Conservation (phyloP, 2,329 filamentous ascomycete genomes). For the Knufia petricola region DNA sequence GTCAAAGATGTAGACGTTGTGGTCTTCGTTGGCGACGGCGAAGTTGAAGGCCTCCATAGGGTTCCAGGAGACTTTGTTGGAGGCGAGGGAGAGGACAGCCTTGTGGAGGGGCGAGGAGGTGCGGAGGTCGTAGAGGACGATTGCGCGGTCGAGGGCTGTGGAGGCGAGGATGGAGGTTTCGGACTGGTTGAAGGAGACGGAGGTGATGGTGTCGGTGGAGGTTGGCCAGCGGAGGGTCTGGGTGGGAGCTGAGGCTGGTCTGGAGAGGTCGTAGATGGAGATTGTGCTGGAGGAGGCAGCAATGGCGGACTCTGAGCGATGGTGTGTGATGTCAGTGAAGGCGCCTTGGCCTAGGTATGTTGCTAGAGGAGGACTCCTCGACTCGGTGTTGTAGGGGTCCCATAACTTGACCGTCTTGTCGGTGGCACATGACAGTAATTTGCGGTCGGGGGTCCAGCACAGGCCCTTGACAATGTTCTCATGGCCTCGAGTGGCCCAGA, state of each 20-base stretch:
- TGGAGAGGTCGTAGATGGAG: constrained; percentile 78
- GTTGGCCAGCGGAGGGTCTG: constrained; percentile 83
- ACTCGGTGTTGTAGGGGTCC: constrained; percentile 70
- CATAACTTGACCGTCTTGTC: constrained; percentile 85
- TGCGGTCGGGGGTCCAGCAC: constrained; percentile 77
- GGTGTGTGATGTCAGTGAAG: constrained; percentile 76
- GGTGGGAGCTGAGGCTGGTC: constrained; percentile 64
- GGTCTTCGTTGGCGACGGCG: constrained; percentile 86
- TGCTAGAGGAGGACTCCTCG: constrained; percentile 60
- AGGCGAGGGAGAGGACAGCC: constrained; percentile 69
- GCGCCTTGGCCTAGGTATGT: constrained; percentile 77
- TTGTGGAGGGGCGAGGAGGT: constrained; percentile 76
- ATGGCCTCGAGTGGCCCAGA: constrained; percentile 73
- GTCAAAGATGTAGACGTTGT: constrained; percentile 88
- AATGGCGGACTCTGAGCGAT: constrained; percentile 68
- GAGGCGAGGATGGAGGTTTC: constrained; percentile 87
- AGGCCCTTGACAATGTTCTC: constrained; percentile 89
- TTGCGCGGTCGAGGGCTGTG: constrained; percentile 70
- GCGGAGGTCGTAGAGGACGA: constrained; percentile 86
- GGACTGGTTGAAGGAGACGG: constrained; percentile 81
- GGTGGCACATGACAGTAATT: constrained; percentile 74
- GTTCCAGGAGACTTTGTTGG: constrained; percentile 82
- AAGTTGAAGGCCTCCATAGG: constrained; percentile 97
- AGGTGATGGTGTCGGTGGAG: constrained; percentile 78
- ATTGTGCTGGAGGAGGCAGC: constrained; percentile 67